A percentile compares a stretch with the other conserved stretches of the same genome.
Conservation (phyloP, 352 stramenopile species). For the Phytophthora niederhauseri region DNA sequence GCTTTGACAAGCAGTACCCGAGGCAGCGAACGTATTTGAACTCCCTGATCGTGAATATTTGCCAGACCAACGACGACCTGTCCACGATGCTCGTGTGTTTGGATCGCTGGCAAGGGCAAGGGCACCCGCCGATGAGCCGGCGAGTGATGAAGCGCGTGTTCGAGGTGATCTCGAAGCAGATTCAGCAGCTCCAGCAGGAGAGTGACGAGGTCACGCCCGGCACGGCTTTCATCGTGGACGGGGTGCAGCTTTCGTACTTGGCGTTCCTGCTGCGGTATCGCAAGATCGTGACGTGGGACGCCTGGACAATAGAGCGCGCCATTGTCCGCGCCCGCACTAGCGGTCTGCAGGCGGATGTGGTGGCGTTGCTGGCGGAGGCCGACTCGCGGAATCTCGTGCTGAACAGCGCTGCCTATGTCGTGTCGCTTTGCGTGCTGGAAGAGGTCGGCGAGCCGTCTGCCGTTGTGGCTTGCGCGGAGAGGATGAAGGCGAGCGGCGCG, state of each 20-base stretch:
- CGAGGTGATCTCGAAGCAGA: constrained; percentile 61
- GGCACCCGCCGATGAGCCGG: constrained; percentile 47
- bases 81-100: constrained; percentile 63
- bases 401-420: constrained; percentile 54
- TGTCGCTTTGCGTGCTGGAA: constrained; percentile 51
- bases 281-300: constrained; percentile 49
- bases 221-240: constrained; percentile 47
- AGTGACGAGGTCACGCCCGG: constrained; percentile 8
- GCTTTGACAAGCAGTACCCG: constrained; percentile 61
- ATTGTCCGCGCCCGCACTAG: constrained; percentile 60
- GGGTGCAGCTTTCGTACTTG: constrained; percentile 58
- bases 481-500: constrained; percentile 33
- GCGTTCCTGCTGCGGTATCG: constrained; percentile 61
- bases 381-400: constrained; percentile 39
- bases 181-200: constrained; percentile 42
- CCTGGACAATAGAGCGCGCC: constrained; percentile 57
- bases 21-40: constrained; percentile 46
- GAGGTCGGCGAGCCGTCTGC: constrained; percentile 28
- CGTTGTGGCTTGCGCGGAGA: constrained; percentile 38
- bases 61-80: constrained; percentile 67
- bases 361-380: constrained; percentile 50
- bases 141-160: constrained; percentile 58
- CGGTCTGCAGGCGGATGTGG: constrained; percentile 48
- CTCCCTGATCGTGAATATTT: constrained; percentile 71
- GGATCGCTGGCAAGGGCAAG: constrained; percentile 62